These are phyloP conservation scores for Samsoniella hepiali DNA, from an alignment of 2,329 filamentous ascomycete genomes.

Conservation along the genomic window DNA sequence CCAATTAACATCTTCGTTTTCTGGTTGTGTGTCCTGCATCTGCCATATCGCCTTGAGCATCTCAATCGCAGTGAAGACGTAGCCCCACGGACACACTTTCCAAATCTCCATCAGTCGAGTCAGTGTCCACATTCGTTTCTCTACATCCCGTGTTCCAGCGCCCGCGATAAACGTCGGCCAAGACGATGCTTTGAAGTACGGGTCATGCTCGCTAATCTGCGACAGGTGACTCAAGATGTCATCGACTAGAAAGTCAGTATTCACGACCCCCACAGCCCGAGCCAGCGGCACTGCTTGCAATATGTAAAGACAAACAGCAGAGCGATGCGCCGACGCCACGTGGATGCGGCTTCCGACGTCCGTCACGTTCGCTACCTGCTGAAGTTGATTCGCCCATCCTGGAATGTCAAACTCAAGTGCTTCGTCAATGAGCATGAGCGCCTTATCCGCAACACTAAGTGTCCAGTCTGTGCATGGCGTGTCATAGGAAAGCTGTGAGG, in stretches of 20 bases:
- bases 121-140: conserved; percentile 50
- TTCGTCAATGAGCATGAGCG: conserved; percentile 39
- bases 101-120: conserved; percentile 44
- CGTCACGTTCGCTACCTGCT: conserved; percentile 32
- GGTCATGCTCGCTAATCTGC: conserved; percentile 45
- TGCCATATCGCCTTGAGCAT: conserved; percentile 47
- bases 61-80: conserved; percentile 49
- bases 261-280: conserved; percentile 36
- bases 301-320: conserved; percentile 47
- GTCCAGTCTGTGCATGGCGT: conserved; percentile 32
- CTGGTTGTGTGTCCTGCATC: conserved; percentile 35
- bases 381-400: conserved; percentile 41
- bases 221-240: conserved; percentile 52
- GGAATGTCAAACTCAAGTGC: conserved; percentile 42
- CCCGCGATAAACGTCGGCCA: conserved; percentile 59
- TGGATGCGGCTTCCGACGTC: conserved; percentile 42
- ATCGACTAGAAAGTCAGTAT: conserved; percentile 43
- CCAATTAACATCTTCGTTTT: conserved; percentile 35
- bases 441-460: conserved; percentile 34
- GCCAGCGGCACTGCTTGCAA: conserved; percentile 41
- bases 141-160: conserved; percentile 48
- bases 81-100: conserved; percentile 47
- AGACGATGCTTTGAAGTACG: conserved; percentile 57
- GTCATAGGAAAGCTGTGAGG: conserved; percentile 42
- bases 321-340: conserved; percentile 45